Percentiles rank a stretch among this genome's conserved stretches.
Conservation (phyloP, 768 basidiomycete species). For the Mycena indigotica region DNA sequence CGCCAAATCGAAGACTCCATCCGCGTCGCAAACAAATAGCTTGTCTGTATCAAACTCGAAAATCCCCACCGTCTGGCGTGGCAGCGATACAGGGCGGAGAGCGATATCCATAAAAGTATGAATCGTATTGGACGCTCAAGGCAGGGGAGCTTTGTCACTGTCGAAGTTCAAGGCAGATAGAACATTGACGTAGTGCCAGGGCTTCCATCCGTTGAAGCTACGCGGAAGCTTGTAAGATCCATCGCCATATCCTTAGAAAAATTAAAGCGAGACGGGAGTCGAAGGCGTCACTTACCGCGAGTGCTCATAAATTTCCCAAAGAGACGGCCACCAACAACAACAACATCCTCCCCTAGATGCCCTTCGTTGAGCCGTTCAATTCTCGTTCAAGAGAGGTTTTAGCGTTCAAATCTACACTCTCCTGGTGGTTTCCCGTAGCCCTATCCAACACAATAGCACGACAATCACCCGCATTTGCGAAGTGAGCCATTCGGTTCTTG, state of each 20-base stretch:
- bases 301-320: conserved; percentile 44
- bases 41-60: conserved; percentile 38
- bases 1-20: conserved; percentile 59
- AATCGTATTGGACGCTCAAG: conserved; percentile 40
- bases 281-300: conserved; percentile 29
- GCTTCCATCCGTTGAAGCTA: conserved; percentile 30
- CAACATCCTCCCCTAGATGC: conserved; percentile 36
- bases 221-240: conserved; percentile 41
- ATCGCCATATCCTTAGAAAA: conserved; percentile 38
- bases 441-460: conserved; percentile 26
- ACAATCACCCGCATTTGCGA: conserved; percentile 41
- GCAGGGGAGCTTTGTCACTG: conserved; percentile 33
- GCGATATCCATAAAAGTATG: conserved; percentile 49
- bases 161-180: conserved; percentile 7
- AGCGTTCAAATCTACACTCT: conserved; percentile 39
- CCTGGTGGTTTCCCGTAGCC: background rate
- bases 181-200: conserved; percentile 36
- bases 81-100: conserved; percentile 64
- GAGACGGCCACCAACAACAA: conserved; percentile 37
- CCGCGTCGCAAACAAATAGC: conserved; percentile 54
- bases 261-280: background rate
- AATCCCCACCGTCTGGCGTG: conserved; percentile 46
- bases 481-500: conserved; percentile 24
- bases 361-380: conserved; percentile 32
- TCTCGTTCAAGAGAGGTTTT: conserved; percentile 35